phyloP scores from a whole-genome alignment of 176 grass and related monocot species.

The Avena sativa region DNA sequence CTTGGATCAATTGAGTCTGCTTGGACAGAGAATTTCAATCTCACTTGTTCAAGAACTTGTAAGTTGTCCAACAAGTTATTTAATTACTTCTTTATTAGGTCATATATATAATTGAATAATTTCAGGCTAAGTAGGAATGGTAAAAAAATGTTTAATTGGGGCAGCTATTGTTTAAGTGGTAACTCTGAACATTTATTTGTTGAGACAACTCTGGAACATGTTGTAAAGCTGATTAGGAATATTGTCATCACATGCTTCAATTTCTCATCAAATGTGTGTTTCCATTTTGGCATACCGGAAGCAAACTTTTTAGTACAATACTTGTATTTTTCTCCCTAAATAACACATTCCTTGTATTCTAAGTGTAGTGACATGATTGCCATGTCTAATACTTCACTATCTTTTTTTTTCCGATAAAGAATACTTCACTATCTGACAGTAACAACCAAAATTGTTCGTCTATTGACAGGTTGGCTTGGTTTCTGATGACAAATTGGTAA shows the following conservation, averaged over 20 bases:
- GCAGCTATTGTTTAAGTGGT: constrained; percentile 29
- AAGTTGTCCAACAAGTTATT: constrained; percentile 47
- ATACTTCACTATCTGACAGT: constrained; percentile 31
- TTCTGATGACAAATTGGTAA: constrained; percentile 89
- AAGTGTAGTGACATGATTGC: constrained; percentile 1
- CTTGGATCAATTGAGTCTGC: constrained; percentile 92
- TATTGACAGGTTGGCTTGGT: constrained; percentile 89
- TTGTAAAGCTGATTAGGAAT: background rate
- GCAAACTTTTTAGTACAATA: background rate
- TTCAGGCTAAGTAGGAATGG: background rate
- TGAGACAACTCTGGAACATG: background rate
- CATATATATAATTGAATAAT: constrained; percentile 8
- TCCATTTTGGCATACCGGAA: constrained; percentile 7
- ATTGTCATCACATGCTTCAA: background rate
- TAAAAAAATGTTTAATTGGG: background rate
- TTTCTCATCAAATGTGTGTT: background rate
- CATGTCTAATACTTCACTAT: constrained; percentile 13
- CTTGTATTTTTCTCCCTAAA: background rate
- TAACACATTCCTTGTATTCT: constrained; percentile 23
- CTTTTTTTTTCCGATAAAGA: background rate
- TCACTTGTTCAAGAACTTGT: constrained; percentile 96
- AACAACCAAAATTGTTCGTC: constrained; percentile 38
- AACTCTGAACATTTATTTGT: too few relatives aligned
- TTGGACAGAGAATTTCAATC: constrained; percentile 87
- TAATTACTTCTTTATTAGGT: constrained; percentile 25